These are phyloP conservation scores for Tetrapisispora namnaoensis DNA, from an alignment of 805 yeast genomes.

Conservation along the genomic window DNA sequence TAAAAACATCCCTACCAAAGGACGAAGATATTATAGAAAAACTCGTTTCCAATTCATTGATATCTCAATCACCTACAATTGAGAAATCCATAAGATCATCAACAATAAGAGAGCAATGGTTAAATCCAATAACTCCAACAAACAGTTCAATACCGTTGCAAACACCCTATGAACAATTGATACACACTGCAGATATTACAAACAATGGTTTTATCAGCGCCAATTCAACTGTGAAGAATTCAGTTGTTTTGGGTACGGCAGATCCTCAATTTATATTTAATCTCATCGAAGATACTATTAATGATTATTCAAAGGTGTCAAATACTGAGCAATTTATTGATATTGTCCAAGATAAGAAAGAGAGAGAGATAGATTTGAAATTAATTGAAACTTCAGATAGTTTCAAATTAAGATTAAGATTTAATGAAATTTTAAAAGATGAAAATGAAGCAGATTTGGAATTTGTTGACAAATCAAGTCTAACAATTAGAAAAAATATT, in stretches of 20 bases:
- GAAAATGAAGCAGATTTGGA: background rate
- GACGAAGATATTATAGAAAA: constrained; percentile 24
- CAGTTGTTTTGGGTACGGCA: background rate
- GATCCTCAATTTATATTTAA: background rate
- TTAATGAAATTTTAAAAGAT: background rate
- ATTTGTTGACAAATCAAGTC: background rate
- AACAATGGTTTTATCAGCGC: constrained; percentile 22
- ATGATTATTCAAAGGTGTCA: background rate
- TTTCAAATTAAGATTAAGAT: background rate
- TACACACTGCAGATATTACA: constrained; percentile 23
- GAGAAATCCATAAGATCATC: background rate
- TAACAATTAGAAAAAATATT: background rate
- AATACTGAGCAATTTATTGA: background rate
- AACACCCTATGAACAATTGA: constrained; percentile 25
- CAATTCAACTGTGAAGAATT: background rate
- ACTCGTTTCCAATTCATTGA: constrained; percentile 14
- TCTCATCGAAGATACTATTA: background rate
- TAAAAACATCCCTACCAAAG: constrained; percentile 15
- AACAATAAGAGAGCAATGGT: constrained; percentile 13
- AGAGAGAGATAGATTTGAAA: background rate
- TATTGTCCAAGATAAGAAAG: background rate
- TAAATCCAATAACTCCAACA: constrained; percentile 11
- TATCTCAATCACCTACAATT: constrained; percentile 2
- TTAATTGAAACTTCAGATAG: background rate
- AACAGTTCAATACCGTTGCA: background rate